Evolutionary conservation across 2,329 filamentous ascomycete genomes (phyloP).

Genomic region (Fusarium papillatum): DNA sequence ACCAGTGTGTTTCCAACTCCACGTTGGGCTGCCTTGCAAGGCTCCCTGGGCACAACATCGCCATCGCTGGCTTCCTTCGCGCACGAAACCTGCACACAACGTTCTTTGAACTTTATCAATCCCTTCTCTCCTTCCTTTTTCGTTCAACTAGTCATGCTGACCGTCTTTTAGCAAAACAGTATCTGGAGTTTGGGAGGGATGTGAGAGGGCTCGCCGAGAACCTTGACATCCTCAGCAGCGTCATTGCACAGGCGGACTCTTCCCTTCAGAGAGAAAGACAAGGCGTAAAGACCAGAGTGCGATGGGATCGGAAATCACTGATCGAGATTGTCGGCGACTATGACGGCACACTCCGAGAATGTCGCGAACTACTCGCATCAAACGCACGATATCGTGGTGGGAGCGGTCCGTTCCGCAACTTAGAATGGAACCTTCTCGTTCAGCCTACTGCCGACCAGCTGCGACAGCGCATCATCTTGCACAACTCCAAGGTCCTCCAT

Average conservation of each 20-base stretch:
- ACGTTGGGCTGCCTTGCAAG: constrained; percentile 29
- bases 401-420: constrained; percentile 46
- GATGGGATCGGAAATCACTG: constrained; percentile 42
- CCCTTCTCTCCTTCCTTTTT: not conserved
- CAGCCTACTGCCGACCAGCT: constrained; percentile 49
- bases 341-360: constrained; percentile 48
- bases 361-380: constrained; percentile 42
- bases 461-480: constrained; percentile 48
- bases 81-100: not conserved
- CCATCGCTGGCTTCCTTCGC: constrained; percentile 1
- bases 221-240: constrained; percentile 47
- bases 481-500: constrained; percentile 51
- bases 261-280: constrained; percentile 43
- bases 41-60: constrained; percentile 18
- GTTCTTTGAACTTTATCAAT: not conserved
- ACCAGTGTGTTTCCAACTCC: not conserved
- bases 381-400: constrained; percentile 47
- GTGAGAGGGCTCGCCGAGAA: constrained; percentile 47
- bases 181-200: constrained; percentile 49
- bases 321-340: constrained; percentile 50
- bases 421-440: constrained; percentile 53
- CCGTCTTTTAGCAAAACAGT: constrained; percentile 44
- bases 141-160: constrained; percentile 9
- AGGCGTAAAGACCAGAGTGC: constrained; percentile 32
- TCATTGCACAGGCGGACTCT: constrained; percentile 45